Base-by-base conservation (phyloP, 2,329 filamentous ascomycete genomes). In the Tolypocladium album region DNA sequence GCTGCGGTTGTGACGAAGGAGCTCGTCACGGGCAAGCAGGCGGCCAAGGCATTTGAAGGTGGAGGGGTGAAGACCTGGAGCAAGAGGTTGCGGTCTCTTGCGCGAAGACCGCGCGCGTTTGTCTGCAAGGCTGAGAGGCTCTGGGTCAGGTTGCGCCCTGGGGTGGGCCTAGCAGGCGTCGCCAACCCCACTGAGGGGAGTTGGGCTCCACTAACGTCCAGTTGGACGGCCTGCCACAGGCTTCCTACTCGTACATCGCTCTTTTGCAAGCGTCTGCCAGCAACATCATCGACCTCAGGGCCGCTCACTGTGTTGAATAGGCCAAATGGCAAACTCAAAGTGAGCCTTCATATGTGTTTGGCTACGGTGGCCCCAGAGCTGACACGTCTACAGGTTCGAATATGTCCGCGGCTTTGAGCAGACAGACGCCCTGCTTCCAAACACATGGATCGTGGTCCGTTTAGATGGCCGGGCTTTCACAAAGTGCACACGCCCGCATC, bases 381-480 rank as follows among this genome's bases (percentile, higher is more conserved):
- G 31, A 55, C 38, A 22, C 59, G 4, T 7, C 57, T 52, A 31
- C 55, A 96, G 90, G 75, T 97, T 92, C 72, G 92, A 96, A 77
- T 99, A 99, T 74, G 93, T 97, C 64, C 90, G 90, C 71, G 76
- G 79, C 56, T 97, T 97, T 70, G 94, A 99, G 79, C 89, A 89
- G 69, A 78, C 86, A 8, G 92, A 97, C 70, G 75, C 76, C 55
- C 78, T 99, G 47, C 81, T 97, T 27, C 90, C 88, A 59, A 96
- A 95, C 70, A 97, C 93, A 34, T 99, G 92, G 92, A 88, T 97
- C 60, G 91, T 97, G 24, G 87, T 99, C 60, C 87, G 94, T 62
- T 87, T 99, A 68, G 94, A 99, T 75, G 94, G 94, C 31, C 83
- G 93, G 64, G 92, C 92, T 22, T 99, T 99, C 75, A 94, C 92